Percentiles rank a stretch among this genome's conserved stretches.
phyloP scores from a whole-genome alignment of 2,329 filamentous ascomycete genomes.

The Diaporthe humulicola region DNA sequence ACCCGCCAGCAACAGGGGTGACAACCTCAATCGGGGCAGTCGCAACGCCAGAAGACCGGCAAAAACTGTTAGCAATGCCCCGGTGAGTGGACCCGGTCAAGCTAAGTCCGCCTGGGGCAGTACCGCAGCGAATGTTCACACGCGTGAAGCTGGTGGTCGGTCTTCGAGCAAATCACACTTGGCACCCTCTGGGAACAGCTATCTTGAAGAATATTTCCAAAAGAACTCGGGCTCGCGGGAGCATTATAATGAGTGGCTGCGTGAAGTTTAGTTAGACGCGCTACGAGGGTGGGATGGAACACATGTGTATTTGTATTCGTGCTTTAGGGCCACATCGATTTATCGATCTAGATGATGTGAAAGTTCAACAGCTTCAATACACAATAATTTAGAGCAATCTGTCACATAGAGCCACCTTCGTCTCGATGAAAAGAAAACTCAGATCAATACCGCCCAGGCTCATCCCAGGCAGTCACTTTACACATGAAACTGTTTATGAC shows the following conservation, averaged over 20 bases:
- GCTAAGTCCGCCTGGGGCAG: too few species aligned
- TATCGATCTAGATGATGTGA: background rate
- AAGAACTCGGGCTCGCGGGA: background rate
- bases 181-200: too few species aligned
- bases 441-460: too few species aligned
- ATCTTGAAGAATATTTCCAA: background rate
- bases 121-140: too few species aligned
- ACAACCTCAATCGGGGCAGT: too few species aligned
- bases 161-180: too few species aligned
- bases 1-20: too few species aligned
- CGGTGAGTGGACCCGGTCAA: too few species aligned
- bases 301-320: background rate
- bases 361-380: too few species aligned
- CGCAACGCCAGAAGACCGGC: too few species aligned
- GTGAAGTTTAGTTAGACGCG: background rate
- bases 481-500: background rate
- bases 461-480: background rate
- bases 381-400: background rate
- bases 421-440: background rate
- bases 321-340: background rate
- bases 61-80: too few species aligned
- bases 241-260: background rate
- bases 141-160: background rate
- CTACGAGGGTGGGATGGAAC: background rate
- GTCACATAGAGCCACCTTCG: background rate